Conservation (phyloP, 306 rosid genomes). For the Lagenaria siceraria region DNA sequence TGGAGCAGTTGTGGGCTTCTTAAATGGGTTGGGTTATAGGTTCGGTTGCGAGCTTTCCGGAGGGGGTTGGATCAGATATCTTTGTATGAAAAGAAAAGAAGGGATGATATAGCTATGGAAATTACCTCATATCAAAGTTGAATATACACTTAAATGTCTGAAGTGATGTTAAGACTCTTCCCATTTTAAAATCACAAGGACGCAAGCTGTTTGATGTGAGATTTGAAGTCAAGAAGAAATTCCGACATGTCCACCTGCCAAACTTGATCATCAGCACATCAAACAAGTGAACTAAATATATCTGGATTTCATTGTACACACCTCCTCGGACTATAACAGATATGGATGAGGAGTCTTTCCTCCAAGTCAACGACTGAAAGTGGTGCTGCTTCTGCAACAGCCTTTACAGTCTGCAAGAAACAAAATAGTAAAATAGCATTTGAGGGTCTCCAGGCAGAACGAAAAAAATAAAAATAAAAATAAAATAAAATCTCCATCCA, state of each 20-base stretch:
- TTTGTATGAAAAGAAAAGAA: background rate
- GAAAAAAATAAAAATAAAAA: background rate
- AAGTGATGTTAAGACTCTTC: constrained; percentile 59
- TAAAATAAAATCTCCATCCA: background rate
- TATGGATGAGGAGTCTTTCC: constrained; percentile 74
- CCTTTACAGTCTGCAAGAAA: constrained; percentile 52
- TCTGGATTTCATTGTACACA: constrained; percentile 4
- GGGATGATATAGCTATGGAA: background rate
- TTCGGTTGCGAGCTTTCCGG: too few species aligned
- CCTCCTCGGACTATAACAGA: constrained; percentile 83
- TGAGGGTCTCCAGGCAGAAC: background rate
- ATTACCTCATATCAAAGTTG: constrained; percentile 75
- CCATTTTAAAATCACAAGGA: constrained; percentile 92
- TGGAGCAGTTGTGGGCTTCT: too few species aligned
- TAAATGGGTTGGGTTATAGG: too few species aligned
- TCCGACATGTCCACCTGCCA: constrained; percentile 84
- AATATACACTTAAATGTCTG: constrained; percentile 61
- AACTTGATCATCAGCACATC: constrained; percentile 7
- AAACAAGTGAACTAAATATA: background rate
- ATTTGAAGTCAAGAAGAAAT: constrained; percentile 53
- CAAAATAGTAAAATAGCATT: background rate
- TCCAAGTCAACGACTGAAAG: constrained; percentile 33
- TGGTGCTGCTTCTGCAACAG: constrained; percentile 69
- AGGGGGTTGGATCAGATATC: too few species aligned
- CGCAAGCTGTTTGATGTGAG: constrained; percentile 65